Conservation (phyloP, 116 monocot species). For the Thalassia testudinum region DNA sequence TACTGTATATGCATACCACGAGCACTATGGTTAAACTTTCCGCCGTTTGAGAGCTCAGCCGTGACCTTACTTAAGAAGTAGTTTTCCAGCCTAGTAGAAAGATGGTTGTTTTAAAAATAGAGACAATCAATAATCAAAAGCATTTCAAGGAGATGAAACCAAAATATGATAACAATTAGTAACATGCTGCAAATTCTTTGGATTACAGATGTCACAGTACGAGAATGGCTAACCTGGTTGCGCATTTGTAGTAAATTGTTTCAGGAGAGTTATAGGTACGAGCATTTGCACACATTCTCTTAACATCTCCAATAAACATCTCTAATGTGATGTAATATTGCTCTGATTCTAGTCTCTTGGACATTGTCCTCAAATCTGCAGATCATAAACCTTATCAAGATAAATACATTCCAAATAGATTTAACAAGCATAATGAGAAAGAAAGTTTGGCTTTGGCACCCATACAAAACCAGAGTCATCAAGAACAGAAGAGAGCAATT, state of each 20-base stretch:
- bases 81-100: conserved; percentile 38
- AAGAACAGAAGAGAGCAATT: too few relatives aligned
- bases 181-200: too few relatives aligned
- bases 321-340: conserved; percentile 91
- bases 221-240: conserved; percentile 66
- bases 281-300: conserved; percentile 86
- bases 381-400: neutral
- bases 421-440: too few relatives aligned
- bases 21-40: conserved; percentile 5
- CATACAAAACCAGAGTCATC: too few relatives aligned
- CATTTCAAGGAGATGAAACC: neutral
- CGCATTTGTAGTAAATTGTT: conserved; percentile 91
- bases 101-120: neutral
- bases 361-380: conserved; percentile 77
- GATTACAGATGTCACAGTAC: too few relatives aligned
- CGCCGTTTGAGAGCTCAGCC: conserved; percentile 10
- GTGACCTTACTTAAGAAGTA: conserved; percentile 54
- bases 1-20: conserved; percentile 3
- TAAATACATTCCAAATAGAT: neutral
- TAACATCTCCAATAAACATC: conserved; percentile 91
- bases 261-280: conserved; percentile 87
- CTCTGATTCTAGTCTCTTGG: conserved; percentile 73
- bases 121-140: neutral
- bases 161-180: neutral
- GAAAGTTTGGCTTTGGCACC: too few relatives aligned